These are phyloP conservation scores for Allomyces javanicus DNA, from an alignment of 192 early-diverging fungal species.

Conservation along the genomic window DNA sequence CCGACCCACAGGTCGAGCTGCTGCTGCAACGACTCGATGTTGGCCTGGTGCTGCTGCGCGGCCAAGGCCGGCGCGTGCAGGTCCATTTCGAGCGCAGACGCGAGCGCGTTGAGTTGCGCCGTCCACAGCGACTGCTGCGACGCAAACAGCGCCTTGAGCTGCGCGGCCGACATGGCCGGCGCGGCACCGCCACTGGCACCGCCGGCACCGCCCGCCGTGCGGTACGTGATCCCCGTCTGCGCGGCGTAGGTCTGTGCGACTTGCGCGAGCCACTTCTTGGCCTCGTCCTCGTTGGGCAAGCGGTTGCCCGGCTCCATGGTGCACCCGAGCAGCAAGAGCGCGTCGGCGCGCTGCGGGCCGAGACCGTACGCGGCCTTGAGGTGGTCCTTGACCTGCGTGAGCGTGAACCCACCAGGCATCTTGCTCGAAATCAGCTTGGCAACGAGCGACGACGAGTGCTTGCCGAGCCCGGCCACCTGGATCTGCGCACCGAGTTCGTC, in stretches of 20 bases:
- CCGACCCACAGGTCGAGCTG: constrained; percentile 75
- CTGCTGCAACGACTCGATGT: constrained; percentile 51
- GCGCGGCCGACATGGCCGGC: constrained; percentile 66
- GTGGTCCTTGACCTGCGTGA: constrained; percentile 54
- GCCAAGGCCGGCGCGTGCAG: constrained; percentile 30
- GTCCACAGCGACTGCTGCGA: constrained; percentile 47
- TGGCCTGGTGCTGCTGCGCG: constrained; percentile 35
- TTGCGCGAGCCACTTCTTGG: constrained; percentile 60
- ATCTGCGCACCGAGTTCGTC: constrained; percentile 46
- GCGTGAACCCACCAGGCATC: constrained; percentile 83
- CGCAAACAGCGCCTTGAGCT: constrained; percentile 57
- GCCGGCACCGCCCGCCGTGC: constrained; percentile 21
- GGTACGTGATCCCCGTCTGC: constrained; percentile 43
- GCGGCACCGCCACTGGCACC: constrained; percentile 30
- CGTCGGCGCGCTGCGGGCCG: constrained; percentile 51
- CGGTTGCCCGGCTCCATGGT: constrained; percentile 66
- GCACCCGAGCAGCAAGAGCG: constrained; percentile 51
- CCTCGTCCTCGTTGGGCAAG: constrained; percentile 48
- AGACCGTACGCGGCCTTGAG: constrained; percentile 51
- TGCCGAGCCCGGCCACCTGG: constrained; percentile 51
- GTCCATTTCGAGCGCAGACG: constrained; percentile 28
- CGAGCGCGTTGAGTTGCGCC: constrained; percentile 56
- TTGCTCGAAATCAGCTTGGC: constrained; percentile 66
- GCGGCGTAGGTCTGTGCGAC: constrained; percentile 47
- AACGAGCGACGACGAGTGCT: constrained; percentile 51